Evolutionary conservation across 2,329 filamentous ascomycete genomes (phyloP), one percentile per base, ranked within the genome.

Genomic region (Colletotrichum noveboracense): DNA sequence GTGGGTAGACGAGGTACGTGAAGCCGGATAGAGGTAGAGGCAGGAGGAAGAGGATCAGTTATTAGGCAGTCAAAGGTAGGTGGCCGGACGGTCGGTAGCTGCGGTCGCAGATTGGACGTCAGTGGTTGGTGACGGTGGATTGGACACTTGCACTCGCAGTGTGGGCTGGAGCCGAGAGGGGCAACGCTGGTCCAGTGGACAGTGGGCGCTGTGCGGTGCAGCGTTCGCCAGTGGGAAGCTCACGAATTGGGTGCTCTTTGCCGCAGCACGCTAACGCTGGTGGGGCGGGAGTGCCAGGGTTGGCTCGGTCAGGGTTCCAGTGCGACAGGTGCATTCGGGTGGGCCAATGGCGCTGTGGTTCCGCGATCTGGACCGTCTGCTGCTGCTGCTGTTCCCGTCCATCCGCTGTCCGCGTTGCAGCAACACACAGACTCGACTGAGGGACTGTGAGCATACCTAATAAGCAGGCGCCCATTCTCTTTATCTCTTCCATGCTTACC

Each of bases 21-120:
- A 65, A 58, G 56, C 18, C 18, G 21, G 26, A 18, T 30, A 62
- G 65, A 74, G 36, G 36, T 34, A 43, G 34, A 69, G 64, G 68
- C 3, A 36, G 68, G 24, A 52, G 43, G 43, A 52, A 52, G 43
- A 52, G 43, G 43, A 52, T 52, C 43, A 52, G 43, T 21, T 52
- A 52, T 52, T 24, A 64, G 58, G 68, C 38, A 64, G 38, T 26
- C 21, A 43, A 58, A 32, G 43, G 58, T 64, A 67, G 62, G 61
- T 72, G 69, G 72, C 62, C n/a, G 65, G 48, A 36, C 65, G 48
- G 65, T 67, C 36, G 21, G 56, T 48, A 73, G 70, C 70, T 75
- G 70, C 56, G 71, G 71, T 71, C 61, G 71, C 67, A 61, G 71
- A 72, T 75, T 75, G 64, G 58, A 73, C 34, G 55, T 61, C 56